Evolutionary conservation across 371 early-diverging fungal species (phyloP).

Genomic region (Parasitella parasitica): DNA sequence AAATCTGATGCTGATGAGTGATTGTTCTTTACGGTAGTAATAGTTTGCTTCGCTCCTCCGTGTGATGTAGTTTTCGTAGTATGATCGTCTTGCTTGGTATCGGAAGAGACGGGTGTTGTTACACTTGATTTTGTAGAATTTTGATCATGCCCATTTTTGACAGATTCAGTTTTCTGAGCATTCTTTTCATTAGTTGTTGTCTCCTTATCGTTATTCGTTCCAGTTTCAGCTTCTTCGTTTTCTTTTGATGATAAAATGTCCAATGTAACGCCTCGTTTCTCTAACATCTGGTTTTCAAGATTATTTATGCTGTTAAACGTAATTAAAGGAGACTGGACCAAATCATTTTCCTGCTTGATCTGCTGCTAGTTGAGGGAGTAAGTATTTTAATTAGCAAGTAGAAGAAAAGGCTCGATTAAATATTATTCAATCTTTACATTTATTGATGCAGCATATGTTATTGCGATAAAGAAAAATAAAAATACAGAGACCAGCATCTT

Average conservation of each 20-base stretch:
- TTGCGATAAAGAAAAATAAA: not conserved
- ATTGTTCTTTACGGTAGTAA: not conserved
- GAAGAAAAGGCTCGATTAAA: not conserved
- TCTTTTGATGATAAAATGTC: not conserved
- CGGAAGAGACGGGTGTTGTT: slow-evolving; percentile 18
- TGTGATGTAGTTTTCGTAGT: not conserved
- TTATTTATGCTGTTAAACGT: not conserved
- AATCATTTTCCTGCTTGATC: not conserved
- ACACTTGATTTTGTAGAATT: slow-evolving; percentile 11
- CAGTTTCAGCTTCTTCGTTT: not conserved
- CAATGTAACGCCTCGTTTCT: not conserved
- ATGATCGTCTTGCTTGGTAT: not conserved
- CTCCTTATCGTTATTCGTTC: not conserved
- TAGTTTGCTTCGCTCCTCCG: too few relatives aligned
- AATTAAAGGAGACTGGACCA: not conserved
- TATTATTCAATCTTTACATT: not conserved
- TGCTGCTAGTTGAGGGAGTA: not conserved
- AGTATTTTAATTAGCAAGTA: not conserved
- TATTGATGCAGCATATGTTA: not conserved
- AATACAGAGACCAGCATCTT: not conserved
- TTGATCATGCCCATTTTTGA: not conserved
- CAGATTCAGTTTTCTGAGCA: not conserved
- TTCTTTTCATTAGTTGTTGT: not conserved
- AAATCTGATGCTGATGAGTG: not conserved
- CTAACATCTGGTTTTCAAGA: not conserved